Conservation (phyloP, 352 stramenopile species). For the Globisporangium mamillatum region DNA sequence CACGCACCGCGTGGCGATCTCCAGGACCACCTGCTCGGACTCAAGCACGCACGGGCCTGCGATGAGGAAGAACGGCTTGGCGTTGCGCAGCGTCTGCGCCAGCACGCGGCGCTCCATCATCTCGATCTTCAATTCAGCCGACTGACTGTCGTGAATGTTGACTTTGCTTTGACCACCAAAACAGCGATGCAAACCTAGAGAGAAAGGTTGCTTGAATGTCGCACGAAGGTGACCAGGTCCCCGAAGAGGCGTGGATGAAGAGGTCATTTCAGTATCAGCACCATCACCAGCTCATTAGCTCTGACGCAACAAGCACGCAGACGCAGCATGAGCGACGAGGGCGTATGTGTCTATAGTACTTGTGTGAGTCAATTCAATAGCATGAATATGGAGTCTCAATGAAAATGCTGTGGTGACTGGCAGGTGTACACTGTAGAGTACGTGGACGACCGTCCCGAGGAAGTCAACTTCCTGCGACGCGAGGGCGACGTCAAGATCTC, state of each 20-base stretch:
- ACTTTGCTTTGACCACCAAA: background rate
- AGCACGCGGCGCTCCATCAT: constrained; percentile 51
- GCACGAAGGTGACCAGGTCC: background rate
- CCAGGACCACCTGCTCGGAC: constrained; percentile 61
- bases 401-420: background rate
- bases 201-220: background rate
- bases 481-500: constrained; percentile 85
- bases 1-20: constrained; percentile 59
- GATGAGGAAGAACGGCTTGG: constrained; percentile 83
- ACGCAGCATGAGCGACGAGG: constrained; percentile 45
- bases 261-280: constrained; percentile 1
- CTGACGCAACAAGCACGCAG: background rate
- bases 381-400: background rate
- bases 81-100: constrained; percentile 47
- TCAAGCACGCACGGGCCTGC: constrained; percentile 80
- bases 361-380: background rate
- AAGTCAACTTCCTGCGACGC: constrained; percentile 80
- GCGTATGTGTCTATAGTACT: constrained; percentile 18
- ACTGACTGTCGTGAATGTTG: background rate
- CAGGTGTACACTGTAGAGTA: constrained; percentile 84
- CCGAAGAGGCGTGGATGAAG: constrained; percentile 22
- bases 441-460: constrained; percentile 84
- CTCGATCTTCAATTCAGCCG: background rate
- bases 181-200: background rate
- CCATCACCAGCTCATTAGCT: background rate